Evolutionary conservation across 495 filamentous ascomycete genomes (phyloP).

Genomic region (Neurospora intermedia): DNA sequence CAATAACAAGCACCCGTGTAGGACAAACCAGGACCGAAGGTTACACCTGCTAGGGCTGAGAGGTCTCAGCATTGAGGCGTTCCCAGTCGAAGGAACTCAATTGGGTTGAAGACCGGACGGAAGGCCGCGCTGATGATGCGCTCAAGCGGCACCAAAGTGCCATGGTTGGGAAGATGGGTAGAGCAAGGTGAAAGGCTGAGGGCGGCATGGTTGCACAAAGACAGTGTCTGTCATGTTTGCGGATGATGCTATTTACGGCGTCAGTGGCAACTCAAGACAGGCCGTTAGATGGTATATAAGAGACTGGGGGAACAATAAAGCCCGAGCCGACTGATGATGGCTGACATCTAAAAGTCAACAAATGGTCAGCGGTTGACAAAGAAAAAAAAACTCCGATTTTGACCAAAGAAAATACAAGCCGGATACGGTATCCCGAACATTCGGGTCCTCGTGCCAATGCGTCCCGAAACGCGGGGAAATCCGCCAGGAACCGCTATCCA

Average conservation of each 20-base stretch:
- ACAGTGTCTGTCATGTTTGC: not conserved
- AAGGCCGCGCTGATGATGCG: not conserved
- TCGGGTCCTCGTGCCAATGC: not conserved
- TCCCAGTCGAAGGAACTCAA: not conserved
- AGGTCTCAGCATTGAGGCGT: not conserved
- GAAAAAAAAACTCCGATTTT: not conserved
- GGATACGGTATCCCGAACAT: not conserved
- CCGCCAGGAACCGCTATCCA: not conserved
- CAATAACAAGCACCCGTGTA: not conserved
- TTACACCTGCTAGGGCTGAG: not conserved
- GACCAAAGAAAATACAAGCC: not conserved
- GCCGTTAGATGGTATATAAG: not conserved
- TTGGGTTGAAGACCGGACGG: not conserved
- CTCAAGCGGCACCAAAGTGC: not conserved
- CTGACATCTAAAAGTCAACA: not conserved
- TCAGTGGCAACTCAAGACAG: not conserved
- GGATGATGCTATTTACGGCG: not conserved
- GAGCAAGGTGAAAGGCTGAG: not conserved
- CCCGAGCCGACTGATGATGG: not conserved
- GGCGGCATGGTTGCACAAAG: not conserved
- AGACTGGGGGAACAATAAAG: no score
- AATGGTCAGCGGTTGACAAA: not conserved
- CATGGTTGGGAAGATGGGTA: not conserved
- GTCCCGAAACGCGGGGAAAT: not conserved
- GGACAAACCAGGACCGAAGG: not conserved